A percentile compares a stretch with the other conserved stretches of the same genome.
Evolutionary conservation across 208 protist genomes (phyloP).

Genomic region (Leptomonas seymouri): DNA sequence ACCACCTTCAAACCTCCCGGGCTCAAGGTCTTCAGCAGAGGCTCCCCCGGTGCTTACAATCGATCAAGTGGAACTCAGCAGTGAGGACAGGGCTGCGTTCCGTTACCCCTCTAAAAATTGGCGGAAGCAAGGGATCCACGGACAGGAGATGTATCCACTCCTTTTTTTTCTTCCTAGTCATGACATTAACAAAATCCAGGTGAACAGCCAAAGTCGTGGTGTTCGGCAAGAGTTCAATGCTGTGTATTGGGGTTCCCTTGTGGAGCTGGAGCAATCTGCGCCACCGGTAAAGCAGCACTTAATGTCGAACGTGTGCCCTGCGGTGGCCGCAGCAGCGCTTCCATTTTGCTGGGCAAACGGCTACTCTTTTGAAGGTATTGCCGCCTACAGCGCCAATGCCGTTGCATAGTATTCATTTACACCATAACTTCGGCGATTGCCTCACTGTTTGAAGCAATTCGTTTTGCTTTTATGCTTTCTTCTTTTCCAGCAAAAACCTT

Average conservation of each 20-base stretch:
- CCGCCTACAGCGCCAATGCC: neutral
- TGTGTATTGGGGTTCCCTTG: constrained; percentile 36
- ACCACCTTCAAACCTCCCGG: neutral
- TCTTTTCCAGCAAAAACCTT: no score
- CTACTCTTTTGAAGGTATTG: neutral
- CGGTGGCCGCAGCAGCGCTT: constrained; percentile 21
- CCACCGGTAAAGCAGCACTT: constrained; percentile 36
- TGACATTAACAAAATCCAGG: neutral
- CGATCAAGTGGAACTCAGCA: constrained; percentile 13
- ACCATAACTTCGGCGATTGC: no score
- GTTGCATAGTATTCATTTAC: neutral
- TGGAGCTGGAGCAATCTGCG: constrained; percentile 22
- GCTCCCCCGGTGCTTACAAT: neutral
- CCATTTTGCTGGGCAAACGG: constrained; percentile 1
- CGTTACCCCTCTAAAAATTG: constrained; percentile 56
- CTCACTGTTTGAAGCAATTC: no score
- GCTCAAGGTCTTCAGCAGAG: neutral
- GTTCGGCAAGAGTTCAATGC: constrained; percentile 24
- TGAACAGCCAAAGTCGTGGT: constrained; percentile 2
- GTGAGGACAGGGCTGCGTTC: constrained; percentile 30
- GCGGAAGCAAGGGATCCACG: constrained; percentile 34
- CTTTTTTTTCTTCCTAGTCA: constrained; percentile 26
- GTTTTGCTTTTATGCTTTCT: no score
- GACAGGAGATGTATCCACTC: constrained; percentile 63
- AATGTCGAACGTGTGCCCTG: constrained; percentile 37